These are phyloP conservation scores for Starmerella floris DNA, from an alignment of 805 yeast species.

Conservation along the genomic window DNA sequence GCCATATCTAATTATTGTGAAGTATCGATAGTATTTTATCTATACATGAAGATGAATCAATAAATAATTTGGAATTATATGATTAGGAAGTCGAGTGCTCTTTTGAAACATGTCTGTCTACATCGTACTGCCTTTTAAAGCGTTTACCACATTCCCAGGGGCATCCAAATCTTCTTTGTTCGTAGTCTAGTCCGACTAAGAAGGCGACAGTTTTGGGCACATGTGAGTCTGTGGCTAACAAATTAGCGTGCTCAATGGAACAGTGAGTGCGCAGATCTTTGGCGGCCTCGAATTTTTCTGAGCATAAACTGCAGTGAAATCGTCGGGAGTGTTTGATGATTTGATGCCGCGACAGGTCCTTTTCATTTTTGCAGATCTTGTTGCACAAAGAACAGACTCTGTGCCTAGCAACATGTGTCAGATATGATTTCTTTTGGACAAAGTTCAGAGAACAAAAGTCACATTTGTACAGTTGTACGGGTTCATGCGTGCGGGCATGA, in stretches of 20 bases:
- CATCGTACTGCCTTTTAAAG: slow-evolving; percentile 30
- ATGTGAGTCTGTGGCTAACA: neutral
- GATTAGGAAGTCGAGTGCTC: neutral
- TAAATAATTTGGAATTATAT: neutral
- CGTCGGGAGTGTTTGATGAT: slow-evolving; percentile 43
- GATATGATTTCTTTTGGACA: slow-evolving; percentile 59
- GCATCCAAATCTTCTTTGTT: slow-evolving; percentile 25
- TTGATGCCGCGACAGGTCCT: slow-evolving; percentile 52
- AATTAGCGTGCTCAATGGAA: neutral
- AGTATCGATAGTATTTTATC: too few species aligned
- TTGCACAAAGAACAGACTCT: slow-evolving; percentile 37
- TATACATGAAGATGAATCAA: too few species aligned
- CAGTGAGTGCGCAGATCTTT: slow-evolving; percentile 3
- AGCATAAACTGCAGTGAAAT: slow-evolving; percentile 24
- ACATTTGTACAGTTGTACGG: slow-evolving; percentile 46
- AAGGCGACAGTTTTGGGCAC: slow-evolving; percentile 21
- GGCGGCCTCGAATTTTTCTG: slow-evolving; percentile 14
- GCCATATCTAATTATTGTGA: too few species aligned
- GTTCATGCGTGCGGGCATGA: slow-evolving; percentile 71
- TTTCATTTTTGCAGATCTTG: slow-evolving; percentile 49
- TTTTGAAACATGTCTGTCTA: slow-evolving; percentile 26
- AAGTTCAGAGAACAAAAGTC: slow-evolving; percentile 56
- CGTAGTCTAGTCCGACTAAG: slow-evolving; percentile 29
- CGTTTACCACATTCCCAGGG: slow-evolving; percentile 26
- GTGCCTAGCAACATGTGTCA: slow-evolving; percentile 49